phyloP scores from a whole-genome alignment of 2,329 filamentous ascomycete species.

The Lachnellula subtilissima region DNA sequence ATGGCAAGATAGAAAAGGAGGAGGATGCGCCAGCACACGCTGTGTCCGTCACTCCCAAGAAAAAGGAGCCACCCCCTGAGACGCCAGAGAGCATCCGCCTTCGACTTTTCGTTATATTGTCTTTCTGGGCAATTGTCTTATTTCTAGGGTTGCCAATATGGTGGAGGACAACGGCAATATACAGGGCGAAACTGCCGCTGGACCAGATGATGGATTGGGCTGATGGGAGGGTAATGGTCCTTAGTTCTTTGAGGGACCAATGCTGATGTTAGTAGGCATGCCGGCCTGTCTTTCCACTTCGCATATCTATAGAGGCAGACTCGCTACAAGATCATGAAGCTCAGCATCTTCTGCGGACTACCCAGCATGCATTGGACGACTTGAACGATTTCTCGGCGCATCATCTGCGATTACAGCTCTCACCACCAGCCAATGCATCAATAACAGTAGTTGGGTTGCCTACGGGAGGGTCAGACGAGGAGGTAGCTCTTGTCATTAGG shows the following conservation, averaged over 20 bases:
- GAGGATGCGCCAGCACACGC: slow-evolving; percentile 22
- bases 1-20: slow-evolving; percentile 4
- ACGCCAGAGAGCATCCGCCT: slow-evolving; percentile 62
- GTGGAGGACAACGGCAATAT: slow-evolving; percentile 92
- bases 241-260: neutral
- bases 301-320: slow-evolving; percentile 70
- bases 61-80: slow-evolving; percentile 64
- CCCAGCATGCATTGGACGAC: slow-evolving; percentile 81
- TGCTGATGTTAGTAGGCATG: slow-evolving; percentile 58
- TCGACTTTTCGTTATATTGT: slow-evolving; percentile 70
- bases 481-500: slow-evolving; percentile 64
- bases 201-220: slow-evolving; percentile 88
- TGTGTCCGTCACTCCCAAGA: slow-evolving; percentile 20
- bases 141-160: slow-evolving; percentile 86
- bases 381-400: slow-evolving; percentile 82
- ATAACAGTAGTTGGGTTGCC: slow-evolving; percentile 25
- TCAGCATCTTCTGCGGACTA: slow-evolving; percentile 69
- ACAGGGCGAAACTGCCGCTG: slow-evolving; percentile 77
- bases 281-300: slow-evolving; percentile 80
- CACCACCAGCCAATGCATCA: slow-evolving; percentile 34
- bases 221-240: slow-evolving; percentile 68
- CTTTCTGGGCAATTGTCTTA: slow-evolving; percentile 86
- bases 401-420: slow-evolving; percentile 68
- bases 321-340: slow-evolving; percentile 62
- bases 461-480: slow-evolving; percentile 36